Evolutionary conservation across 768 basidiomycete species (phyloP), one percentile per base, ranked within the genome.

Genomic region (Zangia roseola): DNA sequence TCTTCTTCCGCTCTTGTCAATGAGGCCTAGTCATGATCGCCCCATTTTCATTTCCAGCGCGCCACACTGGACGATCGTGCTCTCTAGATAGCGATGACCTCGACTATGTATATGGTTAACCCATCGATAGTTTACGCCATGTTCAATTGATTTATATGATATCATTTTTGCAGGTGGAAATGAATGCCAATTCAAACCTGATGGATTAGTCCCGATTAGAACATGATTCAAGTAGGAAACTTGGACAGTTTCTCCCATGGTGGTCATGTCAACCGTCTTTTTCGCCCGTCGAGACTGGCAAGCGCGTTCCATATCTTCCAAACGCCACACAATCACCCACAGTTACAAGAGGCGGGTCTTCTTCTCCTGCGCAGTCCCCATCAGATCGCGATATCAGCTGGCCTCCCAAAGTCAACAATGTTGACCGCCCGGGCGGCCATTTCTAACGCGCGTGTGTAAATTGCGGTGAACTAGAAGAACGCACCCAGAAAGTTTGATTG

Each of bases 211-310:
- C 31, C 31, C 31, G 31, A 31, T 31, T 31, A 31, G 31, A 31
- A 31, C 31, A 31, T 31, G 31, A 31, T 31, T 31, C 31, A 31
- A 16, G 31, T 31, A 31, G 31, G 31, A 31, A 31, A 31, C 31
- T 16, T 16, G 31, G 23, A 19, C 21, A 37, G 45, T 30, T 24
- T 16, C 45, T 54, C 45, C 43, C 45, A 34, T 38, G 38, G 56
- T 57, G 54, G 52, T 31, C 56, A 54, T 57, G 56, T 57, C 56
- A 54, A 57, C 56, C 24, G 25, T 40, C 52, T 33, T 35, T 19
- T 47, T 43, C 35, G 26, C 31, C 9, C 41, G 41, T 48, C 40
- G 40, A 28, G 33, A 31, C 36, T 41, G 37, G 38, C 44, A 46
- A 31, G 43, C 30, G 19, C 41, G 31, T 31, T 25, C 31, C 36